Evolutionary conservation across 352 stramenopile species (phyloP), one percentile per base, ranked within the genome.

Genomic region (Aphanomyces invadans): DNA sequence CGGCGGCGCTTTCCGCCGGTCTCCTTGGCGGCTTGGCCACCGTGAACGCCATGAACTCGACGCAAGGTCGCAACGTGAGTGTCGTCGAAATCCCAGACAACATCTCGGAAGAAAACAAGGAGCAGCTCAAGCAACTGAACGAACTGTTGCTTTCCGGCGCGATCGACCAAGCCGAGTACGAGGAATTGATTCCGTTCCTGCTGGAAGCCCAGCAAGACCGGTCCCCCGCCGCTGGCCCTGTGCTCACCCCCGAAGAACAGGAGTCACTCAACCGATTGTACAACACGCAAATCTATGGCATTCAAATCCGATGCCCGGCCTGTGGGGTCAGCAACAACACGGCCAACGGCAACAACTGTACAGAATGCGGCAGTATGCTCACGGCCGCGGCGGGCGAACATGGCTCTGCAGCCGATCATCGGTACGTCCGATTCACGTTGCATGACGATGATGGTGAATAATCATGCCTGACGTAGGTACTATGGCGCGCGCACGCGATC

Each of bases 311-410:
- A 57, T 95, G 86, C 48, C 86, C 86, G 26, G 86, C 83, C 26
- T 95, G 86, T 52, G 86, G 86, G 70, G 78, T 84, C 19, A 91
- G 78, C 33, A 92, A 92, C 81, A 92, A 95, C 74, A 95, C 86
- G 29, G 86, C 83, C 11, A 92, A 95, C 56, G 83, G 86, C 45
- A 92, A 95, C 72, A 80, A 91, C 73, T 95, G 86, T 69, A 82
- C 89, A 60, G 83, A 88, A 65, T 95, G 86, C 70, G 86, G 86
- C 36, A 91, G 83, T 52, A 71, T 92, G 62, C 76, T 95, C 21
- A 95, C 86, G 23, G 90, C 83, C 11, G 88, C 21, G 4, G 21
- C 78, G 57, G 83, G 89, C 33, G 78, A 89, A 21, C 72, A 78
- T 19, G 73, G 59, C 44, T 77, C 74, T 46, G 72, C 74, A 0